Evolutionary conservation across 2,329 filamentous ascomycete species (phyloP).

Genomic region (Aschersonia sp.): DNA sequence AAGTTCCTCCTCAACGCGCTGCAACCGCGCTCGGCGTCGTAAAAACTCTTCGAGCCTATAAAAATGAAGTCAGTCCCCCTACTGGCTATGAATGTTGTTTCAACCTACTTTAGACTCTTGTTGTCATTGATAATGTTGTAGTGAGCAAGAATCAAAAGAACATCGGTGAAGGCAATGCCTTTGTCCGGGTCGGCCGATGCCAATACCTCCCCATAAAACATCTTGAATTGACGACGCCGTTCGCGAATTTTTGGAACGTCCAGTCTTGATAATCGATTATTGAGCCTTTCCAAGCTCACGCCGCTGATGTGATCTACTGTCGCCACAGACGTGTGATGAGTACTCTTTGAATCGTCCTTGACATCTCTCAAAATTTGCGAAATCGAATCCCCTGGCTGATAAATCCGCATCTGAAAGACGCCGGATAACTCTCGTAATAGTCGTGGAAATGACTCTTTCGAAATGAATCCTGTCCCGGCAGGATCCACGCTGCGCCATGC

Average conservation of each 20-base stretch:
- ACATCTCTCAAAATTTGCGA: slow-evolving; percentile 78
- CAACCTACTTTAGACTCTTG: slow-evolving; percentile 67
- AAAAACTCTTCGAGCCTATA: slow-evolving; percentile 81
- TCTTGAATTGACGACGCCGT: slow-evolving; percentile 67
- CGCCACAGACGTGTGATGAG: slow-evolving; percentile 39
- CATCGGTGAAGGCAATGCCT: slow-evolving; percentile 82
- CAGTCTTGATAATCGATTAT: slow-evolving; percentile 56
- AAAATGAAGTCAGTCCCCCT: neutral
- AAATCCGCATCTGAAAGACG: slow-evolving; percentile 94
- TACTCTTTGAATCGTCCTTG: slow-evolving; percentile 38
- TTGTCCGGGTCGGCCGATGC: slow-evolving; percentile 81
- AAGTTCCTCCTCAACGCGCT: slow-evolving; percentile 90
- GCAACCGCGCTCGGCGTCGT: slow-evolving; percentile 73
- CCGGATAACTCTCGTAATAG: slow-evolving; percentile 86
- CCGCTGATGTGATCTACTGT: slow-evolving; percentile 37
- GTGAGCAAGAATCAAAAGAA: slow-evolving; percentile 91
- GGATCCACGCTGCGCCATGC: slow-evolving; percentile 96
- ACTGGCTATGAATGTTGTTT: neutral
- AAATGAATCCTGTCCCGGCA: slow-evolving; percentile 79
- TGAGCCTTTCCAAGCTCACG: slow-evolving; percentile 63
- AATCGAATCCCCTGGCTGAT: slow-evolving; percentile 81
- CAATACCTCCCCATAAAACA: slow-evolving; percentile 95
- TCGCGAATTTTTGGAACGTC: slow-evolving; percentile 62
- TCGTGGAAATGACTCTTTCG: slow-evolving; percentile 76
- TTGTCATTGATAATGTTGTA: slow-evolving; percentile 98